Evolutionary conservation across 306 rosid species (phyloP).

Genomic region (Mimosa bimucronata): DNA sequence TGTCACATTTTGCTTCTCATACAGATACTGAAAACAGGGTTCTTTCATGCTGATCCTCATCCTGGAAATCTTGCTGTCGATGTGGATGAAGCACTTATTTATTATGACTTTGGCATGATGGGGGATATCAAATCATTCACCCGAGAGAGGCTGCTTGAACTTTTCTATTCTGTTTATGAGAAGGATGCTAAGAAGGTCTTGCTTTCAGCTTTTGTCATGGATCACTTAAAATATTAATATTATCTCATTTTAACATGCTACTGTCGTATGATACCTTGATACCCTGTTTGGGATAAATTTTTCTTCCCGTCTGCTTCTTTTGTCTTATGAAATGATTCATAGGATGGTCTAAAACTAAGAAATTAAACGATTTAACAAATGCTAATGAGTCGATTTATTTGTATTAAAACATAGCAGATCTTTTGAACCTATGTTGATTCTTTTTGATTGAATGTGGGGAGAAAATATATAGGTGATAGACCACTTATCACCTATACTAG

Average conservation of each 20-base stretch:
- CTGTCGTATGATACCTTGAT: slow-evolving; percentile 27
- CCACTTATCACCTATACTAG: neutral
- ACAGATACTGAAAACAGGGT: slow-evolving; percentile 90
- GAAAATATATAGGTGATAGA: neutral
- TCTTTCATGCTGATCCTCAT: slow-evolving; percentile 98
- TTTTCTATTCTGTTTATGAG: slow-evolving; percentile 84
- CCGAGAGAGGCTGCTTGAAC: slow-evolving; percentile 84
- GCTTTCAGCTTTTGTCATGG: slow-evolving; percentile 24
- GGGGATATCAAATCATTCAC: slow-evolving; percentile 93
- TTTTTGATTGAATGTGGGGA: neutral
- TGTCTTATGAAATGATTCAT: slow-evolving; percentile 10
- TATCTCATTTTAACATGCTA: neutral
- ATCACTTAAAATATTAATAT: neutral
- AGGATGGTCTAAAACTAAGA: neutral
- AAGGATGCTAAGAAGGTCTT: slow-evolving; percentile 89
- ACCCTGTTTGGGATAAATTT: slow-evolving; percentile 14
- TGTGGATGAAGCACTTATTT: slow-evolving; percentile 77
- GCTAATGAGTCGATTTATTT: neutral
- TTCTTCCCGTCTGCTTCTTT: neutral
- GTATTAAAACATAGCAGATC: neutral
- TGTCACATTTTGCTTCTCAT: slow-evolving; percentile 29
- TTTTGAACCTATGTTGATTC: neutral
- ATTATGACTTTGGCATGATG: slow-evolving; percentile 99
- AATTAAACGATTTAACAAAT: neutral
- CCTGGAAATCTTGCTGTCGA: slow-evolving; percentile 95